Percentiles rank a stretch among this genome's conserved stretches.
Evolutionary conservation across 805 yeast species (phyloP).

Genomic region (Pichia pseudocactophila): DNA sequence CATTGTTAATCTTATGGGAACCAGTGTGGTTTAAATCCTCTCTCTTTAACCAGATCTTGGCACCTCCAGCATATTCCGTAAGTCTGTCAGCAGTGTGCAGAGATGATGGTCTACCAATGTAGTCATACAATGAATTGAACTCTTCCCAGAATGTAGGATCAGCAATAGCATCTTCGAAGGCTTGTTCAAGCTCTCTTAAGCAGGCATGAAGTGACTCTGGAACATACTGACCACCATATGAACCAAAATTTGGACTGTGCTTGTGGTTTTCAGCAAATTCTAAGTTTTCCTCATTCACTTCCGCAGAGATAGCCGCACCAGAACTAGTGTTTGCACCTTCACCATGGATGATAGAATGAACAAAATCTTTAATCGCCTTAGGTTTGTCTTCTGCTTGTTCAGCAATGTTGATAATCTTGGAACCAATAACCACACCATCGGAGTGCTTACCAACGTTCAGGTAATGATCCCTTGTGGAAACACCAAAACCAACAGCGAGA

Average conservation of each 20-base stretch:
- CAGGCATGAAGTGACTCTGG: conserved; percentile 95
- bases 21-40: conserved; percentile 92
- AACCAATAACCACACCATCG: conserved; percentile 96
- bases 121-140: conserved; percentile 71
- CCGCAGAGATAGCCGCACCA: conserved; percentile 15
- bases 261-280: conserved; percentile 52
- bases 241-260: conserved; percentile 78
- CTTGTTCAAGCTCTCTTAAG: conserved; percentile 78
- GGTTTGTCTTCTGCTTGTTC: conserved; percentile 62
- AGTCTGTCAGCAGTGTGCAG: conserved; percentile 87
- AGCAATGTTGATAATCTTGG: conserved; percentile 65
- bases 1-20: conserved; percentile 80
- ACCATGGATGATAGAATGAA: conserved; percentile 58
- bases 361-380: conserved; percentile 57
- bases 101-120: conserved; percentile 94
- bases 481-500: conserved; percentile 95
- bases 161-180: conserved; percentile 78
- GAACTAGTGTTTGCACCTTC: conserved; percentile 30
- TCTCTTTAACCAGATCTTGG: conserved; percentile 94
- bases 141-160: conserved; percentile 94
- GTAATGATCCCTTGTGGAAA: conserved; percentile 87
- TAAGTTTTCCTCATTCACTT: conserved; percentile 15
- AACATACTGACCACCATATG: conserved; percentile 97
- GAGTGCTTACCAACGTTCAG: conserved; percentile 67
- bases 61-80: conserved; percentile 87